Base-by-base conservation (phyloP, 2,329 filamentous ascomycete genomes). In the Conoideocrella luteorostrata region DNA sequence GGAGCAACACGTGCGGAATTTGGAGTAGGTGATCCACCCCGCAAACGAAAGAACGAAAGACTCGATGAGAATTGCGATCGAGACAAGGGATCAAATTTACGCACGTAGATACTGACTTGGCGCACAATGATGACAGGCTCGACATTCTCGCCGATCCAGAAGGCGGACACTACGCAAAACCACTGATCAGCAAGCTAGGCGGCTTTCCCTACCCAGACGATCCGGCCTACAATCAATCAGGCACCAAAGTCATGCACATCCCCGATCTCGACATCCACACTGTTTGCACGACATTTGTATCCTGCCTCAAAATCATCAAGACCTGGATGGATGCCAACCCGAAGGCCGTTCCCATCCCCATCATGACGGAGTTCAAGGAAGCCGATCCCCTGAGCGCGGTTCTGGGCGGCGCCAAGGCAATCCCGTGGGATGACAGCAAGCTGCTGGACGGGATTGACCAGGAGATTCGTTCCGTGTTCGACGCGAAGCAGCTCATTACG, bases 171-270 rank as follows among this genome's bases (percentile, higher is more conserved):
- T 75, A 73, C 53, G 66, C 68, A 18, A 58, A 60, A 15, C 71
- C 69, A 5, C 50, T 69, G 10, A 64, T 74, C 43, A 65, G 65
- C 53, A 64, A 57, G 26, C 47, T 66, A 2, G 61, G 65, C 4
- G 64, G 66, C 30, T 49, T 69, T 18, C 64, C 59, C 1, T 60
- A 59, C 5, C 63, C 66, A 0, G 62, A 60, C n/a, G 58, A 67
- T 37, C 55, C 57, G 22, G 62, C 65, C 4, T 60, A 70, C 48
- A 56, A 61, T 39, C 56, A 61, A 43, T 65, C 68, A 0, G 70
- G 70, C 7, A 62, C 69, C 43, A 75, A 75, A 49, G 65, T 75
- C 15, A 62, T 74, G 49, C 71, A 75, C 53, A 63, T 75, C n/a
- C 66, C 69, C 3, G 72, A 74, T 46, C 58, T 67, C 2, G 71